A percentile compares a stretch with the other conserved stretches of the same genome.
phyloP scores from a whole-genome alignment of 208 protist genomes.

The Crithidia mellificae region DNA sequence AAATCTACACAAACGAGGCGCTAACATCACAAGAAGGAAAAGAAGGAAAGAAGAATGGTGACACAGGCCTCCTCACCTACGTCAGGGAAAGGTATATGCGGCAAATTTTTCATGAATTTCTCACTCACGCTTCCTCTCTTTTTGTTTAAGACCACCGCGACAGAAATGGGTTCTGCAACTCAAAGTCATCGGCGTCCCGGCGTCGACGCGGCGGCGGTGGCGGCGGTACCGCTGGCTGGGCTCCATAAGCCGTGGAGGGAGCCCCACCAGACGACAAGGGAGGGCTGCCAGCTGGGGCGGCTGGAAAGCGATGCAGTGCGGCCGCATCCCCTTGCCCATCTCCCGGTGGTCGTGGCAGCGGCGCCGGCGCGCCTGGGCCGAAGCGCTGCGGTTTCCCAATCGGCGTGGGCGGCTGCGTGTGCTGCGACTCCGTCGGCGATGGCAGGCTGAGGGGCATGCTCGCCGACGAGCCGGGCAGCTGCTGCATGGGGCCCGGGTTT shows the following conservation, averaged over 20 bases:
- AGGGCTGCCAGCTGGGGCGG: neutral
- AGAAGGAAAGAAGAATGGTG: too few relatives aligned
- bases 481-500: constrained; percentile 10
- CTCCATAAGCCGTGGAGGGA: neutral
- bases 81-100: too few relatives aligned
- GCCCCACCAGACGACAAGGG: too few relatives aligned
- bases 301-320: constrained; percentile 4
- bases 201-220: constrained; percentile 17
- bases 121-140: neutral
- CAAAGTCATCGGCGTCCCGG: constrained; percentile 36
- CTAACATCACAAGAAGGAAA: too few relatives aligned
- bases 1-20: too few relatives aligned
- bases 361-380: neutral
- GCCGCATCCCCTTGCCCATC: constrained; percentile 2
- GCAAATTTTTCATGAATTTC: neutral
- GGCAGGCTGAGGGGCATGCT: neutral
- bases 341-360: neutral
- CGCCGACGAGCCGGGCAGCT: neutral
- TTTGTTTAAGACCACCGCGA: constrained; percentile 64
- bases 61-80: too few relatives aligned
- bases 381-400: constrained; percentile 7
- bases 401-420: constrained; percentile 12
- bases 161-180: constrained; percentile 77
- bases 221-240: neutral
- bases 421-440: constrained; percentile 6